These are phyloP conservation scores for Lithohypha guttulata DNA, from an alignment of 2,329 filamentous ascomycete species.

Conservation along the genomic window DNA sequence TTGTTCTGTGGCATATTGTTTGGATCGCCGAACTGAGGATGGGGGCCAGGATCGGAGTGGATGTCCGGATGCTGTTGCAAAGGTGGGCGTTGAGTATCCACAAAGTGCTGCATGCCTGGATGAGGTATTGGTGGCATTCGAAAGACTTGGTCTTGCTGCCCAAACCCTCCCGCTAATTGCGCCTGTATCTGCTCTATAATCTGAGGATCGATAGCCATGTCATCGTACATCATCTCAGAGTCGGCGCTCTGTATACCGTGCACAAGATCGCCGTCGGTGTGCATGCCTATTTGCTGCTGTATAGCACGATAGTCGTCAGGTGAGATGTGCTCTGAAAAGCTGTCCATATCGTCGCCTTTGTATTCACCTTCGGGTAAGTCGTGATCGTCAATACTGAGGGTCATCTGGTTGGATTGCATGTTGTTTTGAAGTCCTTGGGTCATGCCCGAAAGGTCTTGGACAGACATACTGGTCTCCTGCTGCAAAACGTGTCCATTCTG, in stretches of 20 bases:
- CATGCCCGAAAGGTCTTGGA: constrained; percentile 12
- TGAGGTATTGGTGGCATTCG: constrained; percentile 10
- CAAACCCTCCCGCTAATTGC: constrained; percentile 16
- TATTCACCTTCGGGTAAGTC: constrained; percentile 2
- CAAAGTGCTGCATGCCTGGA: constrained; percentile 15
- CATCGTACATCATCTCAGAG: constrained; percentile 33
- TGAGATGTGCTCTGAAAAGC: constrained; percentile 11
- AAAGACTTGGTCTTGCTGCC: constrained; percentile 14
- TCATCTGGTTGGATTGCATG: constrained; percentile 2
- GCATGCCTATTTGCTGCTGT: constrained; percentile 18
- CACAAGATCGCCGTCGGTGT: constrained; percentile 17
- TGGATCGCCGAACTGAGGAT: constrained; percentile 8
- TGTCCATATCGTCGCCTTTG: constrained; percentile 7
- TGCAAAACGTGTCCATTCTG: constrained; percentile 10
- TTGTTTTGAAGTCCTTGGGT: constrained; percentile 1
- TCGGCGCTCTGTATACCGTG: constrained; percentile 23
- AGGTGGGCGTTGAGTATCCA: constrained; percentile 11
- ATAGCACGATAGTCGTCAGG: constrained; percentile 11
- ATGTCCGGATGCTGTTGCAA: constrained; percentile 17
- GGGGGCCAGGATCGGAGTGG: constrained; percentile 11
- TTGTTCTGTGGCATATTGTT: constrained; percentile 4
- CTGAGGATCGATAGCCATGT: constrained; percentile 50
- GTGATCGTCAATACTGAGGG: constrained; percentile 2
- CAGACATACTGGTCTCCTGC: constrained; percentile 12
- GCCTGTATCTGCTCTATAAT: constrained; percentile 45